Evolutionary conservation across 2,329 filamentous ascomycete species (phyloP).

Genomic region (Sclerotiophoma versabilis): DNA sequence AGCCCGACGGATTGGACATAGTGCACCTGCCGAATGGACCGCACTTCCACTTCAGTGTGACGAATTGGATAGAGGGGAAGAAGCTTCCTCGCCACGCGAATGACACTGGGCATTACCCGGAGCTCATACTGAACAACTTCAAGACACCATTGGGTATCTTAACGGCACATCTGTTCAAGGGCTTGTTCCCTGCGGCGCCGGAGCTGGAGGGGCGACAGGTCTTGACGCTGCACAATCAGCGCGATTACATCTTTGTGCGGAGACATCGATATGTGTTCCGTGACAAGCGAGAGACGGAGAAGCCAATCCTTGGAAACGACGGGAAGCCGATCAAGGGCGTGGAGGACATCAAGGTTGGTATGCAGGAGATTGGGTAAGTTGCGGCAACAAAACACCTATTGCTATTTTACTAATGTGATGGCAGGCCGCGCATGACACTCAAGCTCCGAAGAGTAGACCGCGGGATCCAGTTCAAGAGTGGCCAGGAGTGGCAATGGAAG

Average conservation of each 20-base stretch:
- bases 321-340: constrained; percentile 85
- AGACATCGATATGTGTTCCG: constrained; percentile 92
- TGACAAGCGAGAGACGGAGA: constrained; percentile 85
- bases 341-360: constrained; percentile 81
- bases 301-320: constrained; percentile 80
- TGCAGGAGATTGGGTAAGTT: constrained; percentile 79
- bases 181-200: constrained; percentile 79
- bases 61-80: constrained; percentile 88
- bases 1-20: constrained; percentile 80
- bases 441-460: constrained; percentile 92
- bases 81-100: constrained; percentile 90
- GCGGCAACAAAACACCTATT: not conserved
- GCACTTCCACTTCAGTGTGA: constrained; percentile 90
- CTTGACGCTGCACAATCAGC: constrained; percentile 91
- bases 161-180: constrained; percentile 81
- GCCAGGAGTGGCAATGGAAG: constrained; percentile 96
- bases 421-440: constrained; percentile 69
- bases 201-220: constrained; percentile 88
- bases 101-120: constrained; percentile 84
- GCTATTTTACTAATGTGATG: not conserved
- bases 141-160: constrained; percentile 89
- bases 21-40: constrained; percentile 85
- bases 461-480: constrained; percentile 78
- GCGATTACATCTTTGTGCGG: constrained; percentile 93
- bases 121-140: constrained; percentile 93